Percentiles rank a stretch among this genome's conserved stretches.
These are phyloP conservation scores for Phialophora macrospora DNA, from an alignment of 2,329 filamentous ascomycete genomes.

Conservation along the genomic window DNA sequence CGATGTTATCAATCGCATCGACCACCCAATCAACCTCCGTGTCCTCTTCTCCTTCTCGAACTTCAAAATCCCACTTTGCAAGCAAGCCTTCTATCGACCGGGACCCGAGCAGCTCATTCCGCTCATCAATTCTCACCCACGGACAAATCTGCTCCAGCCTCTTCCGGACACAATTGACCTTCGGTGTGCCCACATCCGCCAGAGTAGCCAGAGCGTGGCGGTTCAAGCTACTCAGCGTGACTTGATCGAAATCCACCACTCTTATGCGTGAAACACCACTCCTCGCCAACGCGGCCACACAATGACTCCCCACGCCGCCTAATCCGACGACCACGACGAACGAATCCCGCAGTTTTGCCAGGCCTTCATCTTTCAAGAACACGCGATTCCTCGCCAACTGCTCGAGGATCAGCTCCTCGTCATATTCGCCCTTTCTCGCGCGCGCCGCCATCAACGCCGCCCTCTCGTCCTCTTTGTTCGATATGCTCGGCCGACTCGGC, in stretches of 20 bases:
- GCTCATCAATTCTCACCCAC: conserved; percentile 88
- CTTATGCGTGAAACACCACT: conserved; percentile 88
- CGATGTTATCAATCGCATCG: conserved; percentile 98
- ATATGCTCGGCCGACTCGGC: conserved; percentile 39
- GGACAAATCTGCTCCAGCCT: conserved; percentile 84
- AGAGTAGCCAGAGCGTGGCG: conserved; percentile 94
- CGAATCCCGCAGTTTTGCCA: conserved; percentile 76
- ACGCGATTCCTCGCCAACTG: conserved; percentile 91
- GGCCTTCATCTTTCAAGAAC: conserved; percentile 82
- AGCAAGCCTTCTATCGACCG: conserved; percentile 70
- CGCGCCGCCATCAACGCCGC: conserved; percentile 63
- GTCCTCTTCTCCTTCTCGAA: conserved; percentile 54
- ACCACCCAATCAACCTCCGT: conserved; percentile 81
- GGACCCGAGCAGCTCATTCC: conserved; percentile 80
- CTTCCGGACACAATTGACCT: conserved; percentile 81
- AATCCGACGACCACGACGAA: conserved; percentile 91
- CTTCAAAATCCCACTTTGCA: conserved; percentile 62
- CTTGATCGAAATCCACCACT: conserved; percentile 96
- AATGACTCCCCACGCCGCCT: conserved; percentile 94
- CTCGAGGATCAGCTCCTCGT: conserved; percentile 85
- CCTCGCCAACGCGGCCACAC: conserved; percentile 79
- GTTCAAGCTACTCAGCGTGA: conserved; percentile 91
- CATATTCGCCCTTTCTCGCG: conserved; percentile 67
- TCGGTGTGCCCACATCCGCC: conserved; percentile 89
- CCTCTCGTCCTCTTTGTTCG: conserved; percentile 59